A percentile compares a stretch with the other conserved stretches of the same genome.
These are phyloP conservation scores for Eucalyptus cladocalyx DNA, from an alignment of 345 rosid genomes.

Conservation along the genomic window DNA sequence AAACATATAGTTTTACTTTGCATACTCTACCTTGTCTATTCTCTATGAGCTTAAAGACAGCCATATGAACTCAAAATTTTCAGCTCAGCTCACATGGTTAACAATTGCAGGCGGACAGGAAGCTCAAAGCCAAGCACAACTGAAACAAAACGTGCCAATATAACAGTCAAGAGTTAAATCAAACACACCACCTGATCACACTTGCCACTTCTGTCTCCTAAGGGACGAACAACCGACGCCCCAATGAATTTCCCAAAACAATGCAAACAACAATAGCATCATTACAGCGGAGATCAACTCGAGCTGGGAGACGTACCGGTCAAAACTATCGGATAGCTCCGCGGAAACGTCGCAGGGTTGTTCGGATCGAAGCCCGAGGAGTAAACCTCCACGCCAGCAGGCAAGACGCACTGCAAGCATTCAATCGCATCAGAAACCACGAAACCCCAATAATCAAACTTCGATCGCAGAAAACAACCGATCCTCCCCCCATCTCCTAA, in stretches of 20 bases:
- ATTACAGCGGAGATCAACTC: background rate
- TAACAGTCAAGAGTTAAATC: background rate
- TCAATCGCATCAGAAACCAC: background rate
- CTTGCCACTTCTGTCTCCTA: background rate
- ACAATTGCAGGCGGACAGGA: background rate
- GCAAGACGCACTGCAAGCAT: slow-evolving; percentile 67
- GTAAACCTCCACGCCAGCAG: slow-evolving; percentile 78
- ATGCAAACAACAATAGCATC: background rate
- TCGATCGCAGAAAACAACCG: background rate
- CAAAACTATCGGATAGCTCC: slow-evolving; percentile 92
- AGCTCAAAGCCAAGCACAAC: background rate
- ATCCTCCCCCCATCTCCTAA: background rate
- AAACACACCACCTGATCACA: background rate
- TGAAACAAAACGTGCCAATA: background rate
- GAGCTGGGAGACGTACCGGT: slow-evolving; percentile 40
- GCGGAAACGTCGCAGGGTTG: slow-evolving; percentile 53
- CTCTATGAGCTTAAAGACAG: background rate
- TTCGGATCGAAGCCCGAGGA: slow-evolving; percentile 60
- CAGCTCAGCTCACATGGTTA: background rate
- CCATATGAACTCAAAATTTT: background rate
- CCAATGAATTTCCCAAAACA: background rate
- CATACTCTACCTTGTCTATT: background rate
- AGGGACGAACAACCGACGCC: background rate
- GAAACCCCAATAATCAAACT: background rate
- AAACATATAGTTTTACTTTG: background rate